Conservation (phyloP, 2,329 filamentous ascomycete species). For the Trichoderma sp. region DNA sequence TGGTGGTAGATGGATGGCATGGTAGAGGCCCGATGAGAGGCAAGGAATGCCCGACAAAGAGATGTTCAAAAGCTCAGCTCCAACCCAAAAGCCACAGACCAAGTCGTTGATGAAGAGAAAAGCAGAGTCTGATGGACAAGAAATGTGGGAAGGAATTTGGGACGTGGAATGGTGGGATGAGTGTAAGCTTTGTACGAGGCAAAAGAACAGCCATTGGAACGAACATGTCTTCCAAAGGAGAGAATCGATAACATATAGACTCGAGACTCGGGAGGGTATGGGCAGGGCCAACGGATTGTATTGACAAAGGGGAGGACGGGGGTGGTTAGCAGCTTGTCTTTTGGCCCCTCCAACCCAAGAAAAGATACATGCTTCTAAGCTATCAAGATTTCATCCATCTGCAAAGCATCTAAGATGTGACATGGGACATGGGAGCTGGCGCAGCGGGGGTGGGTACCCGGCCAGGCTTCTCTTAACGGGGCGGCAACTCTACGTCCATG, state of each 20-base stretch:
- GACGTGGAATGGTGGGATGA: constrained; percentile 50
- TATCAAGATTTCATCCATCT: constrained; percentile 41
- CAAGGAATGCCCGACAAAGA: constrained; percentile 28
- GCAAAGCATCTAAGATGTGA: constrained; percentile 35
- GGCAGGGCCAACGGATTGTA: constrained; percentile 39
- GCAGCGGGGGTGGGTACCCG: constrained; percentile 32
- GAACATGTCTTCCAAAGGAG: constrained; percentile 40
- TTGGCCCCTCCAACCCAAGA: constrained; percentile 36
- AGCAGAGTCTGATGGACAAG: constrained; percentile 43
- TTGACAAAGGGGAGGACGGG: constrained; percentile 42
- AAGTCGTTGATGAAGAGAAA: constrained; percentile 37
- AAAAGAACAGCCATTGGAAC: constrained; percentile 45
- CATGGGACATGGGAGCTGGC: constrained; percentile 27
- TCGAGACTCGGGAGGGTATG: constrained; percentile 43
- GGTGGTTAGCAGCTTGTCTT: constrained; percentile 36
- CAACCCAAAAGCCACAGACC: constrained; percentile 35
- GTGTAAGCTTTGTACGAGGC: constrained; percentile 45
- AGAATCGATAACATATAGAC: constrained; percentile 44
- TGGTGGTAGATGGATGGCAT: constrained; percentile 49
- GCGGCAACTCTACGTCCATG: constrained; percentile 35
- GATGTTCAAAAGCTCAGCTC: constrained; percentile 37
- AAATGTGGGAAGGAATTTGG: constrained; percentile 52
- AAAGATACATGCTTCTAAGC: constrained; percentile 31
- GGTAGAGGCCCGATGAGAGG: constrained; percentile 32
- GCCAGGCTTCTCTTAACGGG: constrained; percentile 34